Evolutionary conservation across 2,329 filamentous ascomycete species (phyloP).

Genomic region (Curvularia sp.): DNA sequence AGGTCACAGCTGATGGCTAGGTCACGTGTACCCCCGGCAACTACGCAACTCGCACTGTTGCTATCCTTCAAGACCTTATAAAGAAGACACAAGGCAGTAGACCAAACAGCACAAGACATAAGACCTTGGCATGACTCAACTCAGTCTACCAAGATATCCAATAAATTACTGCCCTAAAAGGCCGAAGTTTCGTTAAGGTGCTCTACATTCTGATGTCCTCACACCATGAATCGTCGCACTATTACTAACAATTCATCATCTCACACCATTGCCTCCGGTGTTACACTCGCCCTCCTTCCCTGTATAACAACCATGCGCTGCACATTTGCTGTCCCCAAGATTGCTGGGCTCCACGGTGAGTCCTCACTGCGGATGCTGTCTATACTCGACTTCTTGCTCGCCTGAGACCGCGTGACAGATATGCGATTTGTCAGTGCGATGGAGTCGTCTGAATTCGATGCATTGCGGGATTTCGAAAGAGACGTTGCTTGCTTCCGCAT

Average conservation of each 20-base stretch:
- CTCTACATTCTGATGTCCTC: not conserved
- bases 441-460: conserved; percentile 6
- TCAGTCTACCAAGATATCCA: not conserved
- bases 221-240: no score
- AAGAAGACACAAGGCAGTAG: not conserved
- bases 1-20: not conserved
- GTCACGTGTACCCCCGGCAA: not conserved
- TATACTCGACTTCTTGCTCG: conserved; percentile 18
- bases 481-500: conserved; percentile 29
- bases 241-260: not conserved
- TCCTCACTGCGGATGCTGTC: conserved; percentile 9
- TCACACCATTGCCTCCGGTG: not conserved
- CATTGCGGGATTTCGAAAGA: conserved; percentile 20
- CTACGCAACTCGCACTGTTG: not conserved
- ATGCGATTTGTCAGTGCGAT: conserved; percentile 28
- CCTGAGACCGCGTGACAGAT: conserved; percentile 1
- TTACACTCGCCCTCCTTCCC: conserved; percentile 12
- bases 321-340: conserved; percentile 24
- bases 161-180: not conserved
- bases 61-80: no score
- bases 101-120: not conserved
- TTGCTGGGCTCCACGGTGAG: conserved; percentile 32
- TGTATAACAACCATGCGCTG: conserved; percentile 24
- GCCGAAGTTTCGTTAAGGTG: not conserved
- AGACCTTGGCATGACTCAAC: no score